These are phyloP conservation scores for Eutypella sp. DNA, from an alignment of 2,329 filamentous ascomycete species.

Conservation along the genomic window DNA sequence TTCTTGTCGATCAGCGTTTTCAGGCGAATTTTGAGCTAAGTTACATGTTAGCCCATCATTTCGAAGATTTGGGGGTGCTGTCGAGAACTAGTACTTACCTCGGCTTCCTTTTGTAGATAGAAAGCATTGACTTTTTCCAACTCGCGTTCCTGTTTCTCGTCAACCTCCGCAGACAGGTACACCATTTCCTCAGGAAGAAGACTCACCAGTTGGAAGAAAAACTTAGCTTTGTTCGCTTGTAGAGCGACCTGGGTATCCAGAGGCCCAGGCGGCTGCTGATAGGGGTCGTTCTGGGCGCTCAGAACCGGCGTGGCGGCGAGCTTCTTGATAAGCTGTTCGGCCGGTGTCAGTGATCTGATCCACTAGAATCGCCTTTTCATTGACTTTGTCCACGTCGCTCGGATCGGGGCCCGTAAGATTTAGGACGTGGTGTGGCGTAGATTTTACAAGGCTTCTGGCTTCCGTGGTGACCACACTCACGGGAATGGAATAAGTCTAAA, in stretches of 20 bases:
- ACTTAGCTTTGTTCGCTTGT: slow-evolving; percentile 95
- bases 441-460: too few species aligned
- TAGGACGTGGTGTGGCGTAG: too few species aligned
- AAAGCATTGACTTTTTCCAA: slow-evolving; percentile 98
- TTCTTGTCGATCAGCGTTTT: slow-evolving; percentile 95
- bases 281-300: slow-evolving; percentile 64
- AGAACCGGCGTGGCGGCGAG: slow-evolving; percentile 87
- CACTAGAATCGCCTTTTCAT: too few species aligned
- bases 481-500: slow-evolving; percentile 7
- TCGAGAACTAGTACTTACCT: slow-evolving; percentile 56
- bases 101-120: slow-evolving; percentile 95
- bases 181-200: slow-evolving; percentile 2
- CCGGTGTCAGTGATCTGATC: slow-evolving; percentile 25
- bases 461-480: slow-evolving; percentile 6
- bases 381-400: slow-evolving; percentile 3
- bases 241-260: slow-evolving; percentile 81
- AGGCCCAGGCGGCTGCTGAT: slow-evolving; percentile 39
- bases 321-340: slow-evolving; percentile 87
- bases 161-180: slow-evolving; percentile 26
- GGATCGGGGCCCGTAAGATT: too few species aligned
- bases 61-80: not conserved
- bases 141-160: slow-evolving; percentile 73
- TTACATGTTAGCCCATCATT: slow-evolving; percentile 7
- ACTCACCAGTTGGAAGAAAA: slow-evolving; percentile 93
- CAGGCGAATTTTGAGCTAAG: slow-evolving; percentile 83